Evolutionary conservation across 176 grass and related monocot species (phyloP), one percentile per base, ranked within the genome.

Genomic region (Themeda triandra): DNA sequence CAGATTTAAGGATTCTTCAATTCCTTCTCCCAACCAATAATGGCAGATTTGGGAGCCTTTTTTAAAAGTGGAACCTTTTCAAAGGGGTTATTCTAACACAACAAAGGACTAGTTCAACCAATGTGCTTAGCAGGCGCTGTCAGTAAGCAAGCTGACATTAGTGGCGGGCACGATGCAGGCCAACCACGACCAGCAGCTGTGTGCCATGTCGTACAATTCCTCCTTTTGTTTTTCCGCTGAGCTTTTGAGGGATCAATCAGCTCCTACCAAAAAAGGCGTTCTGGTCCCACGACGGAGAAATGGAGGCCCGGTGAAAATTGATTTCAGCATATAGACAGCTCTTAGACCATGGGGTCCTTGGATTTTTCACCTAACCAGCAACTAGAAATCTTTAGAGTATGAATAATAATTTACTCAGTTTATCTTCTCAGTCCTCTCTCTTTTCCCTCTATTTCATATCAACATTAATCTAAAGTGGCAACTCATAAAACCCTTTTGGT

Each of bases 101-200:
- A 64, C n/a, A 19, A 33, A 74, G 51, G 59, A 36, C 63, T 54
- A 15, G 42, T 51, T 80, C 56, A 73, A 40, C 45, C 21, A 63
- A 66, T 81, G 59, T 75, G 69, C 13, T 53, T 54, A 59, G 13
- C 32, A 59, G 3, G 31, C 74, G 32, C 21, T 59, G 31, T 15
- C 48, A 60, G 31, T 72, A 88, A 76, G 62, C 82, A 77, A 77
- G 44, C 45, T 84, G 35, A 29, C 28, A 77, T 72, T 41, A 84
- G 74, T 65, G 66, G 66, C 33, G 18, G 19, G 36, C 86, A 88
- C 79, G 79, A 36, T 62, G 35, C 35, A 51, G 30, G 7, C 80
- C 73, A 80, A 87, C 68, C 30, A 21, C 73, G 29, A 75, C 72
- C 71, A 31, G 46, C 46, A 75, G 72, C 48, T 75, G 72, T 75